Evolutionary conservation across 148 eudicot species (phyloP).

Genomic region (Hydrangea macrophylla): DNA sequence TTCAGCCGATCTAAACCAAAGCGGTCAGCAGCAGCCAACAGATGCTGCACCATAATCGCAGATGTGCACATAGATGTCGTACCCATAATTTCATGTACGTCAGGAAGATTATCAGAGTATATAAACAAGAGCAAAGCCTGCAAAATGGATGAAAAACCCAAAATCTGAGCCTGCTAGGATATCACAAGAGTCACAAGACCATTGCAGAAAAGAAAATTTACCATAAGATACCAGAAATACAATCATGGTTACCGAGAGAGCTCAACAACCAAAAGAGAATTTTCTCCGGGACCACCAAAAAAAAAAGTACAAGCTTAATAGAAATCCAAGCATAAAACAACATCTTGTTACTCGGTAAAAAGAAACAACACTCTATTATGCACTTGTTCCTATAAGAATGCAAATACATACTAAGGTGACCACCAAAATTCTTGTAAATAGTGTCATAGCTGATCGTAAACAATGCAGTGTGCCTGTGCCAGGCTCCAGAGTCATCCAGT

Average conservation of each 20-base stretch:
- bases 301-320: neutral
- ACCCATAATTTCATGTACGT: conserved; percentile 56
- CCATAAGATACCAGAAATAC: neutral
- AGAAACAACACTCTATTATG: neutral
- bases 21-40: conserved; percentile 94
- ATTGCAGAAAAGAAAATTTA: neutral
- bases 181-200: neutral
- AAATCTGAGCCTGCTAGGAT: neutral
- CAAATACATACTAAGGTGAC: neutral
- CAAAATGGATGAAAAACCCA: conserved; percentile 21
- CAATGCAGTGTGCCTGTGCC: neutral
- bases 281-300: neutral
- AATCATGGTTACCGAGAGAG: neutral
- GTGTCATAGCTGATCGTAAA: neutral
- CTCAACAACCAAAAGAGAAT: neutral
- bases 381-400: neutral
- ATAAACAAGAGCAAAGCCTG: conserved; percentile 80
- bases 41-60: conserved; percentile 74
- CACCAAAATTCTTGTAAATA: neutral
- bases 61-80: conserved; percentile 45
- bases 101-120: conserved; percentile 76
- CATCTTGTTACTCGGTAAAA: neutral
- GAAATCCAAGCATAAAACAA: neutral
- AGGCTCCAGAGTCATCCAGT: neutral
- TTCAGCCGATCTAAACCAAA: conserved; percentile 85